Conservation (phyloP, 257 asterid species). For the Solanum appendiculatum region DNA sequence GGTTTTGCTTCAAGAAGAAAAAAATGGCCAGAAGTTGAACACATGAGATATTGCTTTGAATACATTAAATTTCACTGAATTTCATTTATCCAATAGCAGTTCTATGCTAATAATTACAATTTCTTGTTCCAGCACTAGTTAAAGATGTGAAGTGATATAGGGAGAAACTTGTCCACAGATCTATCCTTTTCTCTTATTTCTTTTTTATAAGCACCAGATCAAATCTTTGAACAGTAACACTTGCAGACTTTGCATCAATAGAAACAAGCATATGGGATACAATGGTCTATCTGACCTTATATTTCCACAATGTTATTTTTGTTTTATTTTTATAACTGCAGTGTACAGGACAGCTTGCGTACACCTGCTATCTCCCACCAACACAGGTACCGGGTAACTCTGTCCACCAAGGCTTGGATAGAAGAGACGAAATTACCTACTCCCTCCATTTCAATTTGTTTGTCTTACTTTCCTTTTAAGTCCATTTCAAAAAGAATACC, state of each 20-base stretch:
- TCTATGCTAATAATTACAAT: not conserved
- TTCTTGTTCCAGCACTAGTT: not conserved
- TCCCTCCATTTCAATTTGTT: not conserved
- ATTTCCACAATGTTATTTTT: not conserved
- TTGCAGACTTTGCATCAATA: not conserved
- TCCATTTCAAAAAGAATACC: not conserved
- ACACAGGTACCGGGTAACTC: not conserved
- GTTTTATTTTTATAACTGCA: not conserved
- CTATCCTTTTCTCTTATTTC: not conserved
- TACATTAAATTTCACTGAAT: not conserved
- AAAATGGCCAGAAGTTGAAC: not conserved
- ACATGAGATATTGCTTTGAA: not conserved
- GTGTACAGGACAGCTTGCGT: not conserved
- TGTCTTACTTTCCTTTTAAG: not conserved
- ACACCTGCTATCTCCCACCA: not conserved
- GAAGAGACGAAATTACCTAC: not conserved
- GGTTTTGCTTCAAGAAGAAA: slow-evolving; percentile 57
- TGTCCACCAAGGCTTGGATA: not conserved
- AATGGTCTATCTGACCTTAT: not conserved
- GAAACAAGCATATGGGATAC: not conserved
- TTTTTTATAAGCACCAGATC: not conserved
- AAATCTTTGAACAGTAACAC: not conserved
- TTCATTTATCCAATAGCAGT: not conserved
- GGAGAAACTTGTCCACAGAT: not conserved
- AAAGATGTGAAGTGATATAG: not conserved